These are phyloP conservation scores for Protomyces gravidus DNA, from an alignment of 1,139 yeast species.

Conservation along the genomic window DNA sequence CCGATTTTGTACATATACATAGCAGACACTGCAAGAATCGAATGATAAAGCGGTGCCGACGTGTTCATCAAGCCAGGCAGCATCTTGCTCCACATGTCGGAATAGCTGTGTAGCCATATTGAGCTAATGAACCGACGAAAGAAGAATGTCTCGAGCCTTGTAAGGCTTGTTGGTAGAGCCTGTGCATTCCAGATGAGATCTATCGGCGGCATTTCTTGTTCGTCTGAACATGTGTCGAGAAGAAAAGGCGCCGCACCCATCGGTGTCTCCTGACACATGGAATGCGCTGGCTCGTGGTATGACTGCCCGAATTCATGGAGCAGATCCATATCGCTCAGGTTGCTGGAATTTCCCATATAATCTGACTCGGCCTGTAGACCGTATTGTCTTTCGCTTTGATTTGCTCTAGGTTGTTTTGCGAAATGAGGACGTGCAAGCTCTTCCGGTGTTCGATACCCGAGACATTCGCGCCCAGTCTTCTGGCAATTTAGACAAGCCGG, in stretches of 20 bases:
- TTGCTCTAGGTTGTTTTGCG: neutral
- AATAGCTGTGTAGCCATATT: slow-evolving; percentile 18
- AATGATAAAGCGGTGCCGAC: slow-evolving; percentile 30
- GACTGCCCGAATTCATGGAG: no score
- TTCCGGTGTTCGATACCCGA: neutral
- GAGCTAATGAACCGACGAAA: slow-evolving; percentile 17
- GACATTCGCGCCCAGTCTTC: slow-evolving; percentile 32
- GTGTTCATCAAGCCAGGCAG: slow-evolving; percentile 8
- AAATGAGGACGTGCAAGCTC: neutral
- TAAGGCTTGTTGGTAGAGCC: slow-evolving; percentile 1
- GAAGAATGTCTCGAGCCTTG: slow-evolving; percentile 15
- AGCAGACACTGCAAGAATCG: slow-evolving; percentile 32
- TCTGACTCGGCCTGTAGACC: neutral
- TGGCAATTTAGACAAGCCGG: slow-evolving; percentile 35
- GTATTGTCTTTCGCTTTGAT: neutral
- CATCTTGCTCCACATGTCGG: slow-evolving; percentile 8
- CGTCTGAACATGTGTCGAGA: neutral
- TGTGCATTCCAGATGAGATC: neutral
- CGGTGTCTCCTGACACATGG: no score
- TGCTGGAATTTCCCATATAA: neutral
- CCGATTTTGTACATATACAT: slow-evolving; percentile 25
- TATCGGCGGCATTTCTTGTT: neutral
- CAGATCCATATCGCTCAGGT: neutral
- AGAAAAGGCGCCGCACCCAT: neutral
- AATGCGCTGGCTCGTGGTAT: no score